Evolutionary conservation across 2,329 filamentous ascomycete species (phyloP), one percentile per base, ranked within the genome.

Genomic region (Colletotrichum sp.): DNA sequence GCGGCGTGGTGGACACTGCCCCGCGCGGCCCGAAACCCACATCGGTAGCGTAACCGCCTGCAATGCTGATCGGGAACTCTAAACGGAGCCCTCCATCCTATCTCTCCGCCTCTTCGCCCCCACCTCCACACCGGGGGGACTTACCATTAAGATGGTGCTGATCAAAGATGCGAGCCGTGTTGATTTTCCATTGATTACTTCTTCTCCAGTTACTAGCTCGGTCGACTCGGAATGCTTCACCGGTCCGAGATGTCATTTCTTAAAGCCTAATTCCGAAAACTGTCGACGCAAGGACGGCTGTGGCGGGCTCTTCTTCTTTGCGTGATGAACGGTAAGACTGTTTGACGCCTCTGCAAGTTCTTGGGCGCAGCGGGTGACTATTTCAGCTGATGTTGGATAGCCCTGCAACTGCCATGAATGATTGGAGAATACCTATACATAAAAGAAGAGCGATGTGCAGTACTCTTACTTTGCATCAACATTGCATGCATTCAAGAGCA

Each of bases 11-110:
- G n/a, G 18, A 16, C 26, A 16, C 26, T 24, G 43, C 65, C 65
- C 65, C 66, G 66, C 66, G 66, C 66, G 52, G 66, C 66, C 66
- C 66, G 52, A 68, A 68, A 60, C 52, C 66, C 66, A 68, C 66
- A 16, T 58, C n/a, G 48, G 66, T 38, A 58, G 10, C 61, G 32
- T 13, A 38, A 15, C 34, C 61, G 61, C 58, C 61, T 24, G 30
- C 66, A 55, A 56, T 26, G 65, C n/a, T n/a, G 43, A 26, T 56
- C 65, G 28, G 62, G 5, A 66, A 66, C 36, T 66, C 2, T 66
- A 66, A 66, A 28, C 62, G 24, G 32, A 64, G 43, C 43, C n/a
- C 43, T 21, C 43, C 43, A 52, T 52, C 43, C 43, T 21, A 52
- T 52, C 43, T 52, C 10, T 52, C 43, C 43, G 43, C 43, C 43